Evolutionary conservation across 129 eudicot species (phyloP).

Genomic region (Tanacetum coccineum): DNA sequence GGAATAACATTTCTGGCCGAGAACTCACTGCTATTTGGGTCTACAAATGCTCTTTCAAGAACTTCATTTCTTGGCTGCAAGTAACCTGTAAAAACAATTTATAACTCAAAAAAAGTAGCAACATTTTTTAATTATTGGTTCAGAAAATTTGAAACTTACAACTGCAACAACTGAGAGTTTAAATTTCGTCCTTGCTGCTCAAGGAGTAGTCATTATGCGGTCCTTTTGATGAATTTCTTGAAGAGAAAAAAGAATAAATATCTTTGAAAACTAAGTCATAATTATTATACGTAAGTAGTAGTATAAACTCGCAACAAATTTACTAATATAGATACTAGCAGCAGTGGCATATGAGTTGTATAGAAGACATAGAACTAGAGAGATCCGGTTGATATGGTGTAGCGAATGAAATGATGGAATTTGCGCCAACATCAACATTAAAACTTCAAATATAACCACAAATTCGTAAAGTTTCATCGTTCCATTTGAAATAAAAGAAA

Average conservation of each 20-base stretch:
- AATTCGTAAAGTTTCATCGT: conserved; percentile 72
- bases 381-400: no score
- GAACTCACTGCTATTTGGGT: conserved; percentile 62
- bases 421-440: no score
- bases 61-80: conserved; percentile 93
- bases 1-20: conserved; percentile 67
- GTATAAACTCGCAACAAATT: no score
- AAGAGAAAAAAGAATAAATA: no score
- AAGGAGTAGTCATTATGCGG: conserved; percentile 61
- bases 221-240: no score
- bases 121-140: neutral
- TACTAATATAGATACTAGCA: no score
- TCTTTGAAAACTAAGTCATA: no score
- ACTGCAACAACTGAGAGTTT: conserved; percentile 38
- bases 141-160: conserved; percentile 33
- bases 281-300: no score
- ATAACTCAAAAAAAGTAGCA: neutral
- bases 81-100: conserved; percentile 41
- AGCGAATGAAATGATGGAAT: no score
- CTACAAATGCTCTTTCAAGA: conserved; percentile 59
- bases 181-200: conserved; percentile 35
- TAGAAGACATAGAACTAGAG: no score
- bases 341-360: no score
- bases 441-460: no score
- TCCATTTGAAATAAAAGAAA: conserved; percentile 34